Evolutionary conservation across 192 early-diverging fungal genomes (phyloP).

Genomic region (Diversispora epigaea): DNA sequence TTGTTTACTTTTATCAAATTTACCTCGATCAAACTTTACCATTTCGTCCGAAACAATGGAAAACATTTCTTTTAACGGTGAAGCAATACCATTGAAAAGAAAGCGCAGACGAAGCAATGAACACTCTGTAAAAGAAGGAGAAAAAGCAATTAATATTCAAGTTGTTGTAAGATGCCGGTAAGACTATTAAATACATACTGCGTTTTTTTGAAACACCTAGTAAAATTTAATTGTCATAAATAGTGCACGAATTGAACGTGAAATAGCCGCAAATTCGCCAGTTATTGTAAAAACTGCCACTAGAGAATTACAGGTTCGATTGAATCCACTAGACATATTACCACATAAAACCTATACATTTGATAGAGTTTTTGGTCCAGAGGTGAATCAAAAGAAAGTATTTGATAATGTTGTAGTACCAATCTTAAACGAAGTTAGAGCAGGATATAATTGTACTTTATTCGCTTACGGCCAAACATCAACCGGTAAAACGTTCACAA

Average conservation of each 20-base stretch:
- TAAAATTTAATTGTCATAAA: background rate
- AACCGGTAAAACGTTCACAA: conserved; percentile 95
- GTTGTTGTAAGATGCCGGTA: conserved; percentile 79
- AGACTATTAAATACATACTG: conserved; percentile 14
- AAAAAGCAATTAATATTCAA: conserved; percentile 78
- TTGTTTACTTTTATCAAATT: too few species aligned
- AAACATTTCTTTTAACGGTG: background rate
- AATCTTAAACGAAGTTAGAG: conserved; percentile 77
- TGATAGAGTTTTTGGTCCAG: conserved; percentile 85
- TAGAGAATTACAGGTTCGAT: conserved; percentile 63
- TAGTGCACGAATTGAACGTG: conserved; percentile 57
- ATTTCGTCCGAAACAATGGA: background rate
- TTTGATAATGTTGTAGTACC: conserved; percentile 77
- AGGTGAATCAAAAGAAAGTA: conserved; percentile 73
- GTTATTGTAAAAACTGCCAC: conserved; percentile 57
- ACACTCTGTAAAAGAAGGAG: background rate
- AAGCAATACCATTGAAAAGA: background rate
- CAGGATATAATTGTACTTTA: conserved; percentile 77
- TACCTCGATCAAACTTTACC: too few species aligned
- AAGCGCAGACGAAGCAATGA: conserved; percentile 8
- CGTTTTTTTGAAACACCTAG: background rate
- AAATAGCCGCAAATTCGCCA: conserved; percentile 63
- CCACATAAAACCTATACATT: conserved; percentile 76
- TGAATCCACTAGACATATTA: conserved; percentile 50
- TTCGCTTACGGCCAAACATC: conserved; percentile 90